These are phyloP conservation scores for Colletotrichum agaves DNA, from an alignment of 2,329 filamentous ascomycete genomes.

Conservation along the genomic window DNA sequence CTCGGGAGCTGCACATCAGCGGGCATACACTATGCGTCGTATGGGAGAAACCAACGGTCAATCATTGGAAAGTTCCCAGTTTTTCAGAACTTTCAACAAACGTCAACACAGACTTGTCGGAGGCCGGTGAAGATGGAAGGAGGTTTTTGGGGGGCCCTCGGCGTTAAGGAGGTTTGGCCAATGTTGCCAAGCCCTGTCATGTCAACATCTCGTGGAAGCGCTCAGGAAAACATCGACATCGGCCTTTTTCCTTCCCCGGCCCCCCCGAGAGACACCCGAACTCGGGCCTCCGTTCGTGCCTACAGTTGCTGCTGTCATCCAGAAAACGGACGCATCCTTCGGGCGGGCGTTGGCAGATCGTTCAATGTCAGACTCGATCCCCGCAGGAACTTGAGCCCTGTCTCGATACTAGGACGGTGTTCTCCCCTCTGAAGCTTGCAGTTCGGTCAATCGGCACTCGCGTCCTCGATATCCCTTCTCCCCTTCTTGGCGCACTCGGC, in stretches of 20 bases:
- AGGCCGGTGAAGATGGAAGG: conserved; percentile 15
- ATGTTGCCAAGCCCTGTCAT: conserved; percentile 25
- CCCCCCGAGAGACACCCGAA: conserved; percentile 3
- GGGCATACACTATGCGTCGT: conserved; percentile 8
- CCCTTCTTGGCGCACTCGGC: conserved; percentile 8
- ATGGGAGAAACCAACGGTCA: conserved; percentile 26
- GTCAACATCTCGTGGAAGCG: conserved; percentile 26
- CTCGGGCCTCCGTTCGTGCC: conserved; percentile 11
- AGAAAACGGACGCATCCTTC: neutral
- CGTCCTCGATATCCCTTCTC: neutral
- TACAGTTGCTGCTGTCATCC: conserved; percentile 2
- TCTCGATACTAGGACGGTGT: neutral
- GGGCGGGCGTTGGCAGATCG: conserved; percentile 3
- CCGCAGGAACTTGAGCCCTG: neutral
- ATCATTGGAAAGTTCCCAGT: neutral
- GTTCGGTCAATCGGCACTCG: conserved; percentile 12
- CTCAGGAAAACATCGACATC: neutral
- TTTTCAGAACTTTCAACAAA: conserved; percentile 10
- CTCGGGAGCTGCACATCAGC: conserved; percentile 22
- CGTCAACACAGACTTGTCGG: conserved; percentile 17
- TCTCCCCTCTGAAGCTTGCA: neutral
- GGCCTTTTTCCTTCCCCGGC: neutral
- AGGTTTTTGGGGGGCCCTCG: neutral
- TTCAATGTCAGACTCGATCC: neutral
- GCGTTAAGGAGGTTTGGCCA: conserved; percentile 22